Conservation (phyloP, 306 rosid genomes). For the Myrica gale region DNA sequence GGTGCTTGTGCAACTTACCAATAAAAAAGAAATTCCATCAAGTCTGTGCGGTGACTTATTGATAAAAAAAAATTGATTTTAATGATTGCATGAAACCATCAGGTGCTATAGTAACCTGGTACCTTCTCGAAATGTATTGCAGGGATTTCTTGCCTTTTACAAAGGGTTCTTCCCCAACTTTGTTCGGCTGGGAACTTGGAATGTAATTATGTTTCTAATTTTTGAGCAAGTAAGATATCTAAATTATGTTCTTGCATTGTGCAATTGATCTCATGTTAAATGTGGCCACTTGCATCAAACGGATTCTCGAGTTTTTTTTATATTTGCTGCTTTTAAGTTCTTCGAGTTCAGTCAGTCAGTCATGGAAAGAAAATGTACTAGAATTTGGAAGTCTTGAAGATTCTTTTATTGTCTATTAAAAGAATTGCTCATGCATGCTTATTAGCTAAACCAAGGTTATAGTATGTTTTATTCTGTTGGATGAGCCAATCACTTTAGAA, state of each 20-base stretch:
- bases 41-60: background rate
- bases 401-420: background rate
- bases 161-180: slow-evolving; percentile 94
- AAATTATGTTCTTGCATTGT: slow-evolving; percentile 10
- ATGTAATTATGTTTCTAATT: slow-evolving; percentile 77
- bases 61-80: background rate
- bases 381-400: background rate
- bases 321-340: slow-evolving; percentile 4
- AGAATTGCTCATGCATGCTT: background rate
- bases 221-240: slow-evolving; percentile 78
- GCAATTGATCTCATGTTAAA: slow-evolving; percentile 3
- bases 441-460: background rate
- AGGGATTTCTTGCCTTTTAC: slow-evolving; percentile 92
- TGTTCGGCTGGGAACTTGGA: slow-evolving; percentile 86
- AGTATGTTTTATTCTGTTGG: background rate
- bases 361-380: background rate
- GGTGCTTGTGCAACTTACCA: background rate
- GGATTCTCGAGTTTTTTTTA: slow-evolving; percentile 1
- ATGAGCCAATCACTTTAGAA: background rate
- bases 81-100: slow-evolving; percentile 11
- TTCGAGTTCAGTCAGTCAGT: background rate
- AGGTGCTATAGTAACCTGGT: background rate
- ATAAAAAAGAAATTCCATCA: background rate
- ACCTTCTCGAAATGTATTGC: slow-evolving; percentile 22
- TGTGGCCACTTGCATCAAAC: slow-evolving; percentile 2